Evolutionary conservation across 306 rosid genomes (phyloP).

Genomic region (Ormosia semicastrata): DNA sequence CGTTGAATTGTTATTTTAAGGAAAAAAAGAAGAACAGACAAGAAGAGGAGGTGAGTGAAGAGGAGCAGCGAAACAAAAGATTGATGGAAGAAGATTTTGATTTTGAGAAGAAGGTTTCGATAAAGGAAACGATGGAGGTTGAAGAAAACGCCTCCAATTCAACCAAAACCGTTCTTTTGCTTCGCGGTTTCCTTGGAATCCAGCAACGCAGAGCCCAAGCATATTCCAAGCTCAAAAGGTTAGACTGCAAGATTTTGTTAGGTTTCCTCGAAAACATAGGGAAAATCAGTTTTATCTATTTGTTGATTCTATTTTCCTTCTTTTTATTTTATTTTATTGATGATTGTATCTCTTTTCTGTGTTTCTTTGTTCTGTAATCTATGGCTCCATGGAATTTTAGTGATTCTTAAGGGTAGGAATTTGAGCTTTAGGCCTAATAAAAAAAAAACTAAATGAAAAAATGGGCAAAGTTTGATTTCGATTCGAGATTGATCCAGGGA

Average conservation of each 20-base stretch:
- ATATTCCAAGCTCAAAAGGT: constrained; percentile 73
- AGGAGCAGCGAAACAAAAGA: not conserved
- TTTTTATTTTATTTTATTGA: not conserved
- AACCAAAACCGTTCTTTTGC: constrained; percentile 39
- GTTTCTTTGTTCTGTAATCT: not conserved
- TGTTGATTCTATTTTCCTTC: not conserved
- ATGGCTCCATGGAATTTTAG: not conserved
- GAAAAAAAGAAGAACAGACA: not conserved
- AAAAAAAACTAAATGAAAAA: not conserved
- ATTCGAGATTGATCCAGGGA: not conserved
- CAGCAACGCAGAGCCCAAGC: constrained; percentile 86
- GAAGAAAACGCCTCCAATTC: constrained; percentile 12
- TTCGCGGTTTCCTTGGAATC: constrained; percentile 57
- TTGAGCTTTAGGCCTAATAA: not conserved
- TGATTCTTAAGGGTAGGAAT: not conserved
- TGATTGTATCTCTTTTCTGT: not conserved
- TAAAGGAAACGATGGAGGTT: constrained; percentile 48
- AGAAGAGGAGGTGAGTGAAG: not conserved
- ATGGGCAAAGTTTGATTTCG: not conserved
- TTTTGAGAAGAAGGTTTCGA: constrained; percentile 60
- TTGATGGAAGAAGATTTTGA: constrained; percentile 51
- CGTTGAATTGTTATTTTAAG: no score
- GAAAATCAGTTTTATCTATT: not conserved
- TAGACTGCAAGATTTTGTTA: not conserved
- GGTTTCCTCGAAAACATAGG: not conserved